Evolutionary conservation across 176 grass and related monocot species (phyloP).

Genomic region (Phyllostachys edulis): DNA sequence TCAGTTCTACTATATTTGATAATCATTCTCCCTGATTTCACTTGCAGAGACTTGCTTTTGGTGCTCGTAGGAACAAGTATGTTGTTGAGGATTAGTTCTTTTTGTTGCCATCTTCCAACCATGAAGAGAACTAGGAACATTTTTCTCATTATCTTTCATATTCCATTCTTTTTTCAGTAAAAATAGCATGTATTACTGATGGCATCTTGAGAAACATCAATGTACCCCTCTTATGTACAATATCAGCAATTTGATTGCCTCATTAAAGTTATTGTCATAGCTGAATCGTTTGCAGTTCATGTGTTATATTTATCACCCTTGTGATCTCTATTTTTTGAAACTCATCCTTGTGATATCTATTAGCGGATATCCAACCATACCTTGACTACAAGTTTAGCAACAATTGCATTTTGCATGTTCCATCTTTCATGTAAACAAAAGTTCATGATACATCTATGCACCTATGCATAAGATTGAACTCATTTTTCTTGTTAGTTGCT

Average conservation of each 20-base stretch:
- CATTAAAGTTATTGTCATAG: neutral
- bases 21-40: conserved; percentile 29
- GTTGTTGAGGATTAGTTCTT: conserved; percentile 68
- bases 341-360: neutral
- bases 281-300: neutral
- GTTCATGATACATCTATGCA: too few species aligned
- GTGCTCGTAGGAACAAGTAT: conserved; percentile 88
- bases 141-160: conserved; percentile 26
- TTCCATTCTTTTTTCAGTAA: conserved; percentile 25
- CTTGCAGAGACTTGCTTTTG: conserved; percentile 89
- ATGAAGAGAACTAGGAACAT: conserved; percentile 41
- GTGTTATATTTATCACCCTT: neutral
- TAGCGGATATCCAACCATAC: neutral
- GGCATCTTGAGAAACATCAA: neutral
- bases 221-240: conserved; percentile 33
- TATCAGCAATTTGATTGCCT: conserved; percentile 28
- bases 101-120: conserved; percentile 29
- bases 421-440: too few species aligned
- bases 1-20: conserved; percentile 26
- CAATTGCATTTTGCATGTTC: too few species aligned
- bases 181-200: conserved; percentile 25
- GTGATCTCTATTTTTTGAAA: neutral
- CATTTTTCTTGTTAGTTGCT: too few species aligned
- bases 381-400: neutral
- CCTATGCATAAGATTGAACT: too few species aligned